Evolutionary conservation across 2,329 filamentous ascomycete genomes (phyloP), one percentile per base, ranked within the genome.

Genomic region (Pseudocercospora cruenta): DNA sequence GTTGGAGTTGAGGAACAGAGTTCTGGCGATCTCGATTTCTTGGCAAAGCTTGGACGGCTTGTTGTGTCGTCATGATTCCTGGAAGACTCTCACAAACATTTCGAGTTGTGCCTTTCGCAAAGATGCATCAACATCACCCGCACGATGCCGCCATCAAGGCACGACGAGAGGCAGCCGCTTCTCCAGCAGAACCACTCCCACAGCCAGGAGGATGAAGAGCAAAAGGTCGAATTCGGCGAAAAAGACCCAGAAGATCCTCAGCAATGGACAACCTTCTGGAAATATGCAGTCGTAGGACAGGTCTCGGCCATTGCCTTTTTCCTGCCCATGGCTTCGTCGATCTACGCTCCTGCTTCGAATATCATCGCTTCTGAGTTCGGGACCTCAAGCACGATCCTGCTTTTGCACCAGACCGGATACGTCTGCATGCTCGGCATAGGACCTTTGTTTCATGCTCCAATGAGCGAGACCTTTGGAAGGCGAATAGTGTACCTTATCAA

Each of bases 361-460:
- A 22, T 43, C 19, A 83, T 84, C 31, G 81, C 82, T 12, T 71
- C 79, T 49, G 79, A 81, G 43, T 76, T 85, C 21, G 66, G 79
- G 43, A 80, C 80, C 1, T 72, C 73, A 9, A 74, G 74, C 4
- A 76, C 78, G 9, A 73, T 73, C 16, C 80, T 84, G 24, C 80
- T 84, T 54, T 80, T 78, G 9, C 80, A 81, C 16, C 83, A 82
- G 3, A 83, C 82, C 1, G 81, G 79, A 10, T 85, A 83, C 63
- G 80, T 84, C 2, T 77, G 83, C 61, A 81, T 82, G 76, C 75
- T 84, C 1, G 83, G 82, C 16, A 71, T 83, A 6, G 81, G 81
- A 0, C 81, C 82, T 10, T 74, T 84, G 1, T 73, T 83, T 12
- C 76, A 83, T 6, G 82, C 82, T 7, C 82, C 82, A 0, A 72